Conservation (phyloP, 2,329 filamentous ascomycete species). For the Catunica adiposa region DNA sequence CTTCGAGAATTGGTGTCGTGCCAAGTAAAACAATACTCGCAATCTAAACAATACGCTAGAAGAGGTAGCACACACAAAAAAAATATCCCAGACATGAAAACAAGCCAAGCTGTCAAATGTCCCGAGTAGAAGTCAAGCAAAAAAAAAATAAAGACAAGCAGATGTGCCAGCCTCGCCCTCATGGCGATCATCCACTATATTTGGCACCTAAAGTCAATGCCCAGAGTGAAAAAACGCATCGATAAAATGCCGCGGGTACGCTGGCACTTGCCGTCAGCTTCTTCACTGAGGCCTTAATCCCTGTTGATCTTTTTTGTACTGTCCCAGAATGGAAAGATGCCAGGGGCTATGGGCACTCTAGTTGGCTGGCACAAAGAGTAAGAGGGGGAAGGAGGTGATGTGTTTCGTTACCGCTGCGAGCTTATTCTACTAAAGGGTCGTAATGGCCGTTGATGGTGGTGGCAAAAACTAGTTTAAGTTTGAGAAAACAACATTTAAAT, state of each 20-base stretch:
- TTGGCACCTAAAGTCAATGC: too few relatives aligned
- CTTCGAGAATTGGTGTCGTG: too few relatives aligned
- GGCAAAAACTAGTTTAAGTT: too few relatives aligned
- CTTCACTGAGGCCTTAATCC: neutral
- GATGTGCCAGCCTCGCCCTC: neutral
- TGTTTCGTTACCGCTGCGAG: neutral
- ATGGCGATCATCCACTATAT: too few relatives aligned
- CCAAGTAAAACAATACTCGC: too few relatives aligned
- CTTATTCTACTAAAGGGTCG: too few relatives aligned
- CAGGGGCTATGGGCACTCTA: neutral
- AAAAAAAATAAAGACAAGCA: neutral
- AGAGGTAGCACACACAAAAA: neutral
- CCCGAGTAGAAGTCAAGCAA: neutral
- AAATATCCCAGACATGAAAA: neutral
- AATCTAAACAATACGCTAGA: neutral
- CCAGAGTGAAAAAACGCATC: neutral
- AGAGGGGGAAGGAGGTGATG: neutral
- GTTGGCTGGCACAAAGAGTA: constrained; percentile 1
- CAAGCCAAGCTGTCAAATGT: neutral
- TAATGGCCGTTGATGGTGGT: too few relatives aligned
- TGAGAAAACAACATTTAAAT: too few relatives aligned
- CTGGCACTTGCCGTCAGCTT: neutral
- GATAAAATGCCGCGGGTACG: neutral
- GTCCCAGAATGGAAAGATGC: constrained; percentile 9
- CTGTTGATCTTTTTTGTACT: constrained; percentile 1